Percentiles rank a stretch among this genome's conserved stretches.
Evolutionary conservation across 805 yeast genomes (phyloP).

Genomic region (Candida methanosorbosa): DNA sequence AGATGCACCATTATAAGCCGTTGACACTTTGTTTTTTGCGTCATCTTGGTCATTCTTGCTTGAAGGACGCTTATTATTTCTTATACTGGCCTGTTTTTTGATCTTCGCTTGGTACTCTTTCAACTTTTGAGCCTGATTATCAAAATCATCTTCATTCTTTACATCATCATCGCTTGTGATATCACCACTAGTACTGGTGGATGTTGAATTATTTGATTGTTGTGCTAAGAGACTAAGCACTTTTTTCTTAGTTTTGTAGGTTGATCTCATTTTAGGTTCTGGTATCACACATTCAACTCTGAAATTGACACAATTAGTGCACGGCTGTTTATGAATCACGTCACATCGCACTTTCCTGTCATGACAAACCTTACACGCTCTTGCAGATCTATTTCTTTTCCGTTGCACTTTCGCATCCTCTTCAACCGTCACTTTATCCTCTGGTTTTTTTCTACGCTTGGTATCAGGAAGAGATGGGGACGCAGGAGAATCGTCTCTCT

Average conservation of each 20-base stretch:
- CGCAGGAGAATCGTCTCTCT: too few species aligned
- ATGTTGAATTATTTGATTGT: background rate
- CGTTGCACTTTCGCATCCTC: too few species aligned
- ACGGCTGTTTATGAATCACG: constrained; percentile 48
- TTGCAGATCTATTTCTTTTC: constrained; percentile 42
- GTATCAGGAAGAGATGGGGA: too few species aligned
- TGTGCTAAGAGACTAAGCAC: too few species aligned
- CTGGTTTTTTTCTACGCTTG: too few species aligned
- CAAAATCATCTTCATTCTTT: background rate
- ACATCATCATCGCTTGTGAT: background rate
- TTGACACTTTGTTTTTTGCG: too few species aligned
- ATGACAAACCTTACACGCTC: constrained; percentile 76
- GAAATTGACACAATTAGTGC: constrained; percentile 65
- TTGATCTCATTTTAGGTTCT: constrained; percentile 22
- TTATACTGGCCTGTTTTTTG: background rate
- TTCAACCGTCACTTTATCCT: too few species aligned
- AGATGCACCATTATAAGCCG: too few species aligned
- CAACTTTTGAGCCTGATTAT: background rate
- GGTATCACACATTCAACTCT: constrained; percentile 67
- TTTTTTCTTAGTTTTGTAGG: background rate
- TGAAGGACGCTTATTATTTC: too few species aligned
- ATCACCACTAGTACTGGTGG: background rate
- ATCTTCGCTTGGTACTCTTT: background rate
- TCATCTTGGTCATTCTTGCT: too few species aligned
- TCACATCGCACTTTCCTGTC: constrained; percentile 77